phyloP scores from a whole-genome alignment of 2,329 filamentous ascomycete species.

The Cladosporium sp. region DNA sequence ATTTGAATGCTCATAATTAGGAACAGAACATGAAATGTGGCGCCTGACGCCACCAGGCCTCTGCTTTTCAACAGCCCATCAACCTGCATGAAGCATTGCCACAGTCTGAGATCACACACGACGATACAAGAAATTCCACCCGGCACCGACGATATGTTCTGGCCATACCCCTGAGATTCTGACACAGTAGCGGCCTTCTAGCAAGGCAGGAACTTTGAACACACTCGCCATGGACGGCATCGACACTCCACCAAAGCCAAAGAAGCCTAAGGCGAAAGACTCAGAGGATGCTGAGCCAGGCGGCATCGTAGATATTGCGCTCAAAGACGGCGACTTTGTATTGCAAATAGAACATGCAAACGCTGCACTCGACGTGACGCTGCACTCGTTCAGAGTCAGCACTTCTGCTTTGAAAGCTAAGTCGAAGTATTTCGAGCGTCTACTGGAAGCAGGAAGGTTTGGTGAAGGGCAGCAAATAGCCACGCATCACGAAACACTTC shows the following conservation, averaged over 20 bases:
- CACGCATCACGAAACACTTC: slow-evolving; percentile 49
- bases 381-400: slow-evolving; percentile 61
- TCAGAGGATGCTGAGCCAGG: neutral
- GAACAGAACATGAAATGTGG: too few relatives aligned
- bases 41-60: neutral
- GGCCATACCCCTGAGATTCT: slow-evolving; percentile 45
- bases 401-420: slow-evolving; percentile 53
- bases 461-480: slow-evolving; percentile 57
- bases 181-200: slow-evolving; percentile 3
- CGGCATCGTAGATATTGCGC: neutral
- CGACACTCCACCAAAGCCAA: slow-evolving; percentile 3
- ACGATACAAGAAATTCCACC: neutral
- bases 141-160: slow-evolving; percentile 38
- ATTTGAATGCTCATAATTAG: neutral
- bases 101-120: neutral
- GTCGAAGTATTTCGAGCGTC: slow-evolving; percentile 66
- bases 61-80: neutral
- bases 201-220: slow-evolving; percentile 12
- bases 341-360: slow-evolving; percentile 64
- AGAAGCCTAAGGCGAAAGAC: neutral
- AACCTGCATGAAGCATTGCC: neutral
- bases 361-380: slow-evolving; percentile 45
- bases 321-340: slow-evolving; percentile 56
- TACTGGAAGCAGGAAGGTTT: slow-evolving; percentile 62
- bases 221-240: slow-evolving; percentile 2